These are phyloP conservation scores for Potentilla sterilis DNA, from an alignment of 306 rosid genomes.

Conservation along the genomic window DNA sequence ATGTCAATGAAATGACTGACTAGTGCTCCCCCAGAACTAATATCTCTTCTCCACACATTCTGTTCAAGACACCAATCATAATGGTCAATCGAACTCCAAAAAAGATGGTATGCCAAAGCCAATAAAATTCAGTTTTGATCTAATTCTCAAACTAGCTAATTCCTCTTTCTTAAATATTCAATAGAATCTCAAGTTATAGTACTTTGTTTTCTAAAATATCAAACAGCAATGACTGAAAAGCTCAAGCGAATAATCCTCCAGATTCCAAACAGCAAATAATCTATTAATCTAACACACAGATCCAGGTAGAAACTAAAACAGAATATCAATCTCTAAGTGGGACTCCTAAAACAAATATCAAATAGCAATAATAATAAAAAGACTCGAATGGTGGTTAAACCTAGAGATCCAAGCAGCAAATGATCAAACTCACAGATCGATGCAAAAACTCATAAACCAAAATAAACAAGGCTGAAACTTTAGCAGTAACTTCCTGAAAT, in stretches of 20 bases:
- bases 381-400: too few relatives aligned
- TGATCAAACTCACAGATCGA: too few relatives aligned
- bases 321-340: not conserved
- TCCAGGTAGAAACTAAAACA: not conserved
- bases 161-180: not conserved
- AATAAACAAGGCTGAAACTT: too few relatives aligned
- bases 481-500: too few relatives aligned
- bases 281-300: not conserved
- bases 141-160: not conserved
- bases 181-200: not conserved
- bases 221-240: not conserved
- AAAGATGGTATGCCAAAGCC: not conserved
- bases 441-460: too few relatives aligned
- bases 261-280: conserved; percentile 3
- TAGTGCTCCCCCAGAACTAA: not conserved
- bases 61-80: not conserved
- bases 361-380: not conserved
- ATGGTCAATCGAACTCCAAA: not conserved
- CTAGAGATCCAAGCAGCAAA: too few relatives aligned
- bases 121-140: not conserved
- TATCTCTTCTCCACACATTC: not conserved
- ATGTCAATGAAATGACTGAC: not conserved
- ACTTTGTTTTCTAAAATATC: not conserved
- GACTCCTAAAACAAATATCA: not conserved
- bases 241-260: not conserved